Percentiles rank a stretch among this genome's conserved stretches.
These are phyloP conservation scores for Sophora flavescens DNA, from an alignment of 306 rosid genomes.

Conservation along the genomic window DNA sequence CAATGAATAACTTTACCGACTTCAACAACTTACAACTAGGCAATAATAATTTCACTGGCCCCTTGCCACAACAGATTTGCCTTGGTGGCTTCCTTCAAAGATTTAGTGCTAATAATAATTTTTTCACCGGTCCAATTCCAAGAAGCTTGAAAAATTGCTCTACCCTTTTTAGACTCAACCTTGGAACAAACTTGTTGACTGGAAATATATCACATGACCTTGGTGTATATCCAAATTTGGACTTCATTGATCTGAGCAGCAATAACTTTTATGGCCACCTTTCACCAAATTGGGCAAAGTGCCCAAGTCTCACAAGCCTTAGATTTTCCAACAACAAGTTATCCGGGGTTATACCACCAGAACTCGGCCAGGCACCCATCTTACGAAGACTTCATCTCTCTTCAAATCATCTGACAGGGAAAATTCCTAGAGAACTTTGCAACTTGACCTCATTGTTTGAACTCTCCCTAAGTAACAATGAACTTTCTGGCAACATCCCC, in stretches of 20 bases:
- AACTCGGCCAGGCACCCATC: conserved; percentile 31
- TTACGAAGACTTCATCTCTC: conserved; percentile 43
- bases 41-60: conserved; percentile 41
- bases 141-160: conserved; percentile 47
- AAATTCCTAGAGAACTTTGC: conserved; percentile 54
- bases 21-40: conserved; percentile 28
- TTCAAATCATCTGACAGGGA: conserved; percentile 48
- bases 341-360: conserved; percentile 46
- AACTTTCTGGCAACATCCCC: conserved; percentile 42
- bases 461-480: conserved; percentile 31
- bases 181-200: conserved; percentile 40
- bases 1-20: conserved; percentile 34
- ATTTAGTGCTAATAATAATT: conserved; percentile 37
- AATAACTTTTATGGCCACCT: conserved; percentile 41
- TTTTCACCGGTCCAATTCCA: conserved; percentile 43
- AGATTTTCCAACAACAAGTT: conserved; percentile 27
- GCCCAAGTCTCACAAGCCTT: conserved; percentile 21
- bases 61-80: conserved; percentile 44
- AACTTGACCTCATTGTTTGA: conserved; percentile 32
- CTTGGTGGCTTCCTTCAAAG: conserved; percentile 15
- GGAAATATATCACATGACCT: conserved; percentile 55
- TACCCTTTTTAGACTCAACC: conserved; percentile 43
- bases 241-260: conserved; percentile 38
- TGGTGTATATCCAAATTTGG: conserved; percentile 49
- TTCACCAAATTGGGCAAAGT: conserved; percentile 37